Evolutionary conservation across 2,329 filamentous ascomycete genomes (phyloP), one percentile per base, ranked within the genome.

Genomic region (Pyrenochaeta sp.): DNA sequence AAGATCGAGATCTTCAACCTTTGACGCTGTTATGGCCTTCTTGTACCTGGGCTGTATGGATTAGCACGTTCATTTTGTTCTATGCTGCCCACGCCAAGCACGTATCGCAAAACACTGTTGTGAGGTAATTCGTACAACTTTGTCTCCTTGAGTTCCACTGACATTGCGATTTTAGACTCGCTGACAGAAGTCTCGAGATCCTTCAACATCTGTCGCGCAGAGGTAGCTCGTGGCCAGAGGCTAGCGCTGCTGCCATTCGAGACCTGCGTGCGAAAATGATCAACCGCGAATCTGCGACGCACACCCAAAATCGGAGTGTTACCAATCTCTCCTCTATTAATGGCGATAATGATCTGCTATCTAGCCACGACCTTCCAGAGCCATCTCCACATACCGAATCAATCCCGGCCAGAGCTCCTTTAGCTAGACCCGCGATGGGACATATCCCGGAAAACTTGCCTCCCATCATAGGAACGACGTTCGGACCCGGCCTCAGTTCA

Each of bases 1-100:
- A 62, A 22, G 63, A 40, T 24, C 12, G 73, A 13, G 61, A 59
- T 6, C 59, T 56, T 7, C 63, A 56, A 0, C 51, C 72, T 46
- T 51, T 71, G 6, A 78, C 80, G 0, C 67, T 85, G 25, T 68
- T 82, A 0, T 84, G 83, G 81, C 82, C 82, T 2, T 83, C 82
- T 0, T 83, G 83, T 39, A 85, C 83, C 0, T 85, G 83, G 83
- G 80, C 79, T 1, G 75, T 82, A 0, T 85, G 83, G 83, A 85
- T 85, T 62, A 83, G 82, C 55, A 81, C 81, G 1, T 82, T 85
- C 39, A 80, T 85, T 22, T 65, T 85, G 3, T 79, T 84, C 3
- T 82, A 83, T 50, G 83, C 83, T 3, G 82, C 81, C 0, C 81
- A 80, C 59, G 80, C 82, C 58, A 75, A 76, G 0, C 77, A 84